These are phyloP conservation scores for Diaporthe sp. DNA, from an alignment of 2,329 filamentous ascomycete genomes.

Conservation along the genomic window DNA sequence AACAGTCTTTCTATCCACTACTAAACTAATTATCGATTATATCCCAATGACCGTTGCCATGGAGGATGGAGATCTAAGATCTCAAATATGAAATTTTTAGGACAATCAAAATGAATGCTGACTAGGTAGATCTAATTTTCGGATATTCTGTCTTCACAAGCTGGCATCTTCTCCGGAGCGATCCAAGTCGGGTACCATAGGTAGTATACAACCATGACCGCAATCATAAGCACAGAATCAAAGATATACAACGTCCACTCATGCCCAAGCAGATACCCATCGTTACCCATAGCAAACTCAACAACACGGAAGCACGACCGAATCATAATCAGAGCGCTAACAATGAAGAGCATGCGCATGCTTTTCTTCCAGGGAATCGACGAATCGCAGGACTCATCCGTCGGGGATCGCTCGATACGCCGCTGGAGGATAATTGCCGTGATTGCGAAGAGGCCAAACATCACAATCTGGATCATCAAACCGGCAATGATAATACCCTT, in stretches of 20 bases:
- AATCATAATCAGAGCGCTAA: conserved; percentile 56
- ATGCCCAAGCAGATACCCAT: neutral
- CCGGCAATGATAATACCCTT: conserved; percentile 64
- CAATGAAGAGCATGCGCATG: conserved; percentile 48
- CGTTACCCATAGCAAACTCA: conserved; percentile 52
- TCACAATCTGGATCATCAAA: conserved; percentile 65
- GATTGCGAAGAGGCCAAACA: conserved; percentile 65
- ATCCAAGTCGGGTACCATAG: neutral
- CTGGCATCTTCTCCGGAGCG: neutral
- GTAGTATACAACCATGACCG: conserved; percentile 2
- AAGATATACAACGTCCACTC: neutral
- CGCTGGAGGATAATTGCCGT: conserved; percentile 59
- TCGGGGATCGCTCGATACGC: conserved; percentile 41
- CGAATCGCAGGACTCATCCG: conserved; percentile 35
- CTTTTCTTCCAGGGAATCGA: conserved; percentile 47
- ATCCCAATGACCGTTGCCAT: too few relatives aligned
- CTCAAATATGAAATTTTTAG: too few relatives aligned
- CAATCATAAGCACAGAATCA: neutral
- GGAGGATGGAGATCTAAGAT: too few relatives aligned
- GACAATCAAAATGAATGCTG: too few relatives aligned
- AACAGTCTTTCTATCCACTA: too few relatives aligned
- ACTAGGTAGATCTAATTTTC: neutral
- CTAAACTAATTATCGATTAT: too few relatives aligned
- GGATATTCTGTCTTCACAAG: neutral
- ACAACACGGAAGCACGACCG: conserved; percentile 60